Evolutionary conservation across 2,329 filamentous ascomycete genomes (phyloP), one percentile per base, ranked within the genome.

Genomic region (Macrophomina phaseolina): DNA sequence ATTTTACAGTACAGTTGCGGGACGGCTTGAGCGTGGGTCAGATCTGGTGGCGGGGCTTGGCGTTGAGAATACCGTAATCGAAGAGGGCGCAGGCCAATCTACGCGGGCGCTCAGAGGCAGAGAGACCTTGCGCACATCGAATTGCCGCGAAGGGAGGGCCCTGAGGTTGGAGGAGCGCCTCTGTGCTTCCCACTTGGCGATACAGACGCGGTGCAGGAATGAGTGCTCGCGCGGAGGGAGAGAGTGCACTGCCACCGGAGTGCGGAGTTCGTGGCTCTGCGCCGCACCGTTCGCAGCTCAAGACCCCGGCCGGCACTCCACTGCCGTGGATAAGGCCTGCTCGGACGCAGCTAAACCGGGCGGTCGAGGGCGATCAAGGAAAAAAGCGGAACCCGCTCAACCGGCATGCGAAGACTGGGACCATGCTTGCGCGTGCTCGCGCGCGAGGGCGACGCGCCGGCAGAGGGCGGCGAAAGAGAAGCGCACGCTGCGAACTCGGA

Each of bases 101-200:
- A 55, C 8, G 32, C 49, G 49, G 49, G 16, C 49, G 49, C 5
- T 49, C 46, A 55, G 52, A 53, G 23, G 52, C 52, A 30, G 52
- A 55, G 52, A 38, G 52, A 18, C 55, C 55, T 46, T 60, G 55
- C 40, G 23, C 55, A 60, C 55, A 60, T 60, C 55, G 38, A 60
- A 60, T 32, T 60, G 38, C 55, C 55, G 11, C 23, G 55, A 45
- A 45, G 18, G 55, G 51, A 34, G 16, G 51, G n/a, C 23, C 28
- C n/a, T 7, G 28, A 18, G 4, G 36, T 34, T 51, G 49, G 28
- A 46, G 55, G 28, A 60, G 53, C 16, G 36, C n/a, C 53, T 40
- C 34, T 16, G 52, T 23, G 34, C 14, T 14, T 30, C 16, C 16
- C 49, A 34, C 28, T 4, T 12, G 8, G 48, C 48, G 48, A 12